Percentiles rank a stretch among this genome's conserved stretches.
These are phyloP conservation scores for Fusarium sp. DNA, from an alignment of 2,329 filamentous ascomycete species.

Conservation along the genomic window DNA sequence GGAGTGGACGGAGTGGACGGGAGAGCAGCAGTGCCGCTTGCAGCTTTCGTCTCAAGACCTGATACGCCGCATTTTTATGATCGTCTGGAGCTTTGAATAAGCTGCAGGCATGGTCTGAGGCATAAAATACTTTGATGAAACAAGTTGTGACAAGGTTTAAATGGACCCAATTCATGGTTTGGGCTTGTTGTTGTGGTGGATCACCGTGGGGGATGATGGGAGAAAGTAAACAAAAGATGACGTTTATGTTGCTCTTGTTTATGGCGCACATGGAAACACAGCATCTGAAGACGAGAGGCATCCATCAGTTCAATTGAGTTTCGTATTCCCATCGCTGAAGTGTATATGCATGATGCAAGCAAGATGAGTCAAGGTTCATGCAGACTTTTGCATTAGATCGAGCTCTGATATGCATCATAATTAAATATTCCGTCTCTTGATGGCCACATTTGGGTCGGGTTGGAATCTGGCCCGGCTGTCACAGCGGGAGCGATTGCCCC, in stretches of 20 bases:
- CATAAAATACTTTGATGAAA: constrained; percentile 15
- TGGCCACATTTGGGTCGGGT: constrained; percentile 29
- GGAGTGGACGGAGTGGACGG: constrained; percentile 9
- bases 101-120: constrained; percentile 16
- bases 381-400: constrained; percentile 34
- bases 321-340: constrained; percentile 3
- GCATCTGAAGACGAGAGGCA: not conserved
- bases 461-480: constrained; percentile 33
- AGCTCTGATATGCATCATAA: constrained; percentile 31
- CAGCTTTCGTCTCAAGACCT: constrained; percentile 12
- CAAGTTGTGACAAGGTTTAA: constrained; percentile 33
- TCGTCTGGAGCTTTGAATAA: constrained; percentile 28
- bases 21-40: constrained; percentile 34
- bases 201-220: constrained; percentile 30
- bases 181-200: constrained; percentile 33
- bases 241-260: constrained; percentile 38
- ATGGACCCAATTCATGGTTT: constrained; percentile 21
- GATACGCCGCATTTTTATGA: constrained; percentile 29
- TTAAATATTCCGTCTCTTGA: constrained; percentile 2
- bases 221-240: constrained; percentile 45
- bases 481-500: constrained; percentile 28
- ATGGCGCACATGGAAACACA: constrained; percentile 32
- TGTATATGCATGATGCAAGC: constrained; percentile 28
- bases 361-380: constrained; percentile 34
- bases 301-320: constrained; percentile 2